Evolutionary conservation across 257 asterid species (phyloP).

Genomic region (Cynanchum wilfordii): DNA sequence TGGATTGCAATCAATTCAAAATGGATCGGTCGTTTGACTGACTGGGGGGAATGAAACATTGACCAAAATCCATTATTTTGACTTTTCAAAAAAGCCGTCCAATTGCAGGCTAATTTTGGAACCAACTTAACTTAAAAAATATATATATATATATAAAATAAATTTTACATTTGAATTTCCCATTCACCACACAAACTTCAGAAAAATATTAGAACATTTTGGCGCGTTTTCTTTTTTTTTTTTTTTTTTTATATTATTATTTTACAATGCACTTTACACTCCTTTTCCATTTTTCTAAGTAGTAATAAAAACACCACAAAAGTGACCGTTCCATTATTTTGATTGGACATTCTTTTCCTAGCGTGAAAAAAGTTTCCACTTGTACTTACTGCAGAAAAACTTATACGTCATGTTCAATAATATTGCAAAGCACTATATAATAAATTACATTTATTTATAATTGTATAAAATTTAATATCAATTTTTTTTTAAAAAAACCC

Average conservation of each 20-base stretch:
- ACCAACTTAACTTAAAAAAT: no score
- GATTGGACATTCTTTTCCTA: not conserved
- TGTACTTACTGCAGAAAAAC: not conserved
- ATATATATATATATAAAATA: no score
- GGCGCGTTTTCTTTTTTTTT: not conserved
- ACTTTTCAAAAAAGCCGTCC: conserved; percentile 4
- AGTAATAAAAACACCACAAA: not conserved
- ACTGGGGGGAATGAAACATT: no score
- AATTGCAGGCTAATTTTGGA: not conserved
- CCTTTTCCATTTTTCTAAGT: not conserved
- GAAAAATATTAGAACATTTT: not conserved
- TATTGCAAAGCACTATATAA: no score
- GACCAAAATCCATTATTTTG: not conserved
- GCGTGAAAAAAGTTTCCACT: not conserved
- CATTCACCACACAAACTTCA: not conserved
- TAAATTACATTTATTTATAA: no score
- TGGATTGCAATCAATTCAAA: conserved; percentile 13
- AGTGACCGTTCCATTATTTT: not conserved
- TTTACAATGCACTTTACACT: not conserved
- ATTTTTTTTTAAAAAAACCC: no score
- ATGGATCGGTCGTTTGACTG: conserved; percentile 16
- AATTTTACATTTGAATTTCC: not conserved
- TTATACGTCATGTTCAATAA: not conserved
- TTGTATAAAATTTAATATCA: no score
- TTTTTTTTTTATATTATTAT: not conserved